A percentile compares a stretch with the other conserved stretches of the same genome.
These are phyloP conservation scores for Tetrahymena borealis DNA, from an alignment of 73 alveolate genomes.

Conservation along the genomic window DNA sequence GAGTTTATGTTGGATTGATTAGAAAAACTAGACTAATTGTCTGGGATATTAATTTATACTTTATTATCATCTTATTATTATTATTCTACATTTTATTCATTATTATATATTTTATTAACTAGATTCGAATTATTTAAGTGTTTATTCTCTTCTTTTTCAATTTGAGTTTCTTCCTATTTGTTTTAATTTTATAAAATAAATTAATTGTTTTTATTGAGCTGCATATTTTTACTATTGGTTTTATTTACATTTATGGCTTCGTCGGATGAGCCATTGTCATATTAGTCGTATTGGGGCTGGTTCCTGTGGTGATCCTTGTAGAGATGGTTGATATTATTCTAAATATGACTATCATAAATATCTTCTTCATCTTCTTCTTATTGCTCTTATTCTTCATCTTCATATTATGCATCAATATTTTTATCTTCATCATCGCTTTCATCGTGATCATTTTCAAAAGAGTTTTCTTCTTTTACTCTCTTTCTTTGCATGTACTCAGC, in stretches of 20 bases:
- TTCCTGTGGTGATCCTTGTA: background rate
- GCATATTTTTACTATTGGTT: background rate
- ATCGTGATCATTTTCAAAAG: background rate
- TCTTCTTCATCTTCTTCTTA: background rate
- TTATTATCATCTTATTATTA: too few relatives aligned
- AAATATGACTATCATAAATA: background rate
- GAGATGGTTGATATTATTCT: background rate
- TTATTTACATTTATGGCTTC: background rate
- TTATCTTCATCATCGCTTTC: background rate
- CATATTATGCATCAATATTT: background rate
- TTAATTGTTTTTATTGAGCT: background rate
- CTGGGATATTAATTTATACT: too few relatives aligned
- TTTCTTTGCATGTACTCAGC: background rate
- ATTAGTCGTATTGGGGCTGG: background rate
- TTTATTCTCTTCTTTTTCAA: background rate
- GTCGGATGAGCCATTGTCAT: background rate
- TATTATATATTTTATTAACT: background rate
- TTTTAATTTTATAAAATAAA: background rate
- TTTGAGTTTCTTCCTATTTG: background rate
- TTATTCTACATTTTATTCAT: background rate
- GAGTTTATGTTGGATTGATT: too few relatives aligned
- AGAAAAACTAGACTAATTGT: too few relatives aligned
- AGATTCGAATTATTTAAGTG: background rate
- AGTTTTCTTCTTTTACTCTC: background rate
- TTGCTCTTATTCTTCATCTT: background rate